Percentiles rank a stretch among this genome's conserved stretches.
Evolutionary conservation across 352 stramenopile genomes (phyloP).

Genomic region (Pythium dissimile): DNA sequence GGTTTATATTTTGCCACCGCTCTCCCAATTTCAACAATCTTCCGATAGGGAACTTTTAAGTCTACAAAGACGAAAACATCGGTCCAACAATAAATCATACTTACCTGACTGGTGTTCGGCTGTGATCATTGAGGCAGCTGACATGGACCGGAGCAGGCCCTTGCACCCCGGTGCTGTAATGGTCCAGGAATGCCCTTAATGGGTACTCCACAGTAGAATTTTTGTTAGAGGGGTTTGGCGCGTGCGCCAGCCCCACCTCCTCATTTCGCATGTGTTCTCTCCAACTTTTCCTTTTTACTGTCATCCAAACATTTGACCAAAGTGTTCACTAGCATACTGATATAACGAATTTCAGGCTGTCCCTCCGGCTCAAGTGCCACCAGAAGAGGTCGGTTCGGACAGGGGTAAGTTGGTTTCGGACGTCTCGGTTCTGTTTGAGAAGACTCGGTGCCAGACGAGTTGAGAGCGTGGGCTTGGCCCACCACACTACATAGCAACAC

Average conservation of each 20-base stretch:
- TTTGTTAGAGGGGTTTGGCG: slow-evolving; percentile 18
- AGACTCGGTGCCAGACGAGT: no score
- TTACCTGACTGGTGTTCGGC: slow-evolving; percentile 86
- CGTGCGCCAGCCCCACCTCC: slow-evolving; percentile 12
- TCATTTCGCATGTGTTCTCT: background rate
- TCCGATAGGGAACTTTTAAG: background rate
- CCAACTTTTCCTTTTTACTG: background rate
- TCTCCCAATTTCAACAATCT: background rate
- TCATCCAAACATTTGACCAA: background rate
- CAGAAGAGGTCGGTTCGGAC: no score
- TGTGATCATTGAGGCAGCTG: slow-evolving; percentile 78
- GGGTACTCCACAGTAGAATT: slow-evolving; percentile 26
- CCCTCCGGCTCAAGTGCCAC: no score
- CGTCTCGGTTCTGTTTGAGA: no score
- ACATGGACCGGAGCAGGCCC: slow-evolving; percentile 84
- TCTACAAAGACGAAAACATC: background rate
- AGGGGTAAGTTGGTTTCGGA: no score
- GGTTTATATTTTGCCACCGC: background rate
- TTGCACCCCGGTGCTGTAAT: slow-evolving; percentile 84
- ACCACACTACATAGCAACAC: no score
- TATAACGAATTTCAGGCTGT: no score
- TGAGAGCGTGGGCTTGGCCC: no score
- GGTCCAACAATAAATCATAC: slow-evolving; percentile 37
- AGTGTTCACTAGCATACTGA: no score
- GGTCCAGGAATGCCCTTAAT: slow-evolving; percentile 28